Percentiles rank a stretch among this genome's conserved stretches.
Conservation (phyloP, 1,284 basidiomycete species). For the Apiotrichum laibachii region DNA sequence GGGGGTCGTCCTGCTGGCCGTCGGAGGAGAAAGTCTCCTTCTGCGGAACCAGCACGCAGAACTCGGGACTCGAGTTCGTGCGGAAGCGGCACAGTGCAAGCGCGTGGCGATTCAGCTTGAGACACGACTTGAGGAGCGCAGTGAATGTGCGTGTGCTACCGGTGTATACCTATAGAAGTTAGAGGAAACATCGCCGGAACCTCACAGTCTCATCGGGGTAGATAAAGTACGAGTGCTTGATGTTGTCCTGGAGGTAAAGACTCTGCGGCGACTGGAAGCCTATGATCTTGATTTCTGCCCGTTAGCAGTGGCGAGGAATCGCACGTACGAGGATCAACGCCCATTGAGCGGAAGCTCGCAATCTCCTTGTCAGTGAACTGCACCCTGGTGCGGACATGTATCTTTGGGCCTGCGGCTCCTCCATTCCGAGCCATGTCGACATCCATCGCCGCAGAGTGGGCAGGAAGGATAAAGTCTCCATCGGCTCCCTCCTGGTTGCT, state of each 20-base stretch:
- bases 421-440: neutral
- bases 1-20: slow-evolving; percentile 72
- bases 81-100: slow-evolving; percentile 70
- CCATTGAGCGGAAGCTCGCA: slow-evolving; percentile 72
- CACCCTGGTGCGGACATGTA: slow-evolving; percentile 55
- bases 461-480: slow-evolving; percentile 24
- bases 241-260: slow-evolving; percentile 77
- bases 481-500: slow-evolving; percentile 28
- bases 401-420: neutral
- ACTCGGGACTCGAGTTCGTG: slow-evolving; percentile 69
- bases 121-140: slow-evolving; percentile 79
- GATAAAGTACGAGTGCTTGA: slow-evolving; percentile 88
- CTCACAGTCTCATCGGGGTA: slow-evolving; percentile 85
- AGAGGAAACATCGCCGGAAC: slow-evolving; percentile 44
- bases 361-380: slow-evolving; percentile 85
- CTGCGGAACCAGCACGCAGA: slow-evolving; percentile 86
- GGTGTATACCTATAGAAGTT: slow-evolving; percentile 55
- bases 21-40: slow-evolving; percentile 66
- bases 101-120: slow-evolving; percentile 77
- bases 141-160: slow-evolving; percentile 90
- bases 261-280: slow-evolving; percentile 80
- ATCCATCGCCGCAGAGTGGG: slow-evolving; percentile 2
- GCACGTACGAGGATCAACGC: slow-evolving; percentile 62
- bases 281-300: slow-evolving; percentile 68
- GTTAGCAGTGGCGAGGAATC: neutral